These are phyloP conservation scores for Parascedosporium putredinis DNA, from an alignment of 2,329 filamentous ascomycete genomes.

Conservation along the genomic window DNA sequence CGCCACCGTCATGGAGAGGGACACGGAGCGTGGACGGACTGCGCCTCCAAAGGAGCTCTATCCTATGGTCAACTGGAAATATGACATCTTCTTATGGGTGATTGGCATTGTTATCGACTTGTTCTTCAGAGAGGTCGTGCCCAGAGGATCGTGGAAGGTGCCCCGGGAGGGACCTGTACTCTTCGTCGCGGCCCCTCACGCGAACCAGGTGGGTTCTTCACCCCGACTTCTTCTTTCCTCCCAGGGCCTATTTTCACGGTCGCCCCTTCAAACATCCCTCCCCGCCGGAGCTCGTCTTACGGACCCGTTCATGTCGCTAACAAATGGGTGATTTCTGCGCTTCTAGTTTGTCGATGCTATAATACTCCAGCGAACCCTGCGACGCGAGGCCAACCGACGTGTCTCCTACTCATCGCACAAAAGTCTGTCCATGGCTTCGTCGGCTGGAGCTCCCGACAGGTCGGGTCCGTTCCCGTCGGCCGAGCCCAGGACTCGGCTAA, in stretches of 20 bases:
- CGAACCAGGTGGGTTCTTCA: conserved; percentile 63
- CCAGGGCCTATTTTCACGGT: no score
- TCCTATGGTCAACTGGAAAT: conserved; percentile 63
- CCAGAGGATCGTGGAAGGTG: conserved; percentile 88
- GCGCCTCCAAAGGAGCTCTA: conserved; percentile 42
- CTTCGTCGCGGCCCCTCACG: conserved; percentile 93
- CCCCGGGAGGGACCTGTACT: conserved; percentile 81
- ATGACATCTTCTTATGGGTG: conserved; percentile 67
- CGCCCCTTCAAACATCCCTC: no score
- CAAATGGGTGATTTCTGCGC: background rate
- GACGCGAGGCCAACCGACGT: conserved; percentile 75
- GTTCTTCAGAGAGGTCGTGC: conserved; percentile 97
- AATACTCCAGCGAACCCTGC: conserved; percentile 82
- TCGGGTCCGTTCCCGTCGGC: conserved; percentile 86
- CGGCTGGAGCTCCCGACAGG: conserved; percentile 72
- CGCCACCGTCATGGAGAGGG: background rate
- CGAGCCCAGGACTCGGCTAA: conserved; percentile 84
- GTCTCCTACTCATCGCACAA: conserved; percentile 90
- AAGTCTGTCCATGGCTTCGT: conserved; percentile 95
- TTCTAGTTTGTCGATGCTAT: conserved; percentile 85
- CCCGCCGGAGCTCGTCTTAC: no score
- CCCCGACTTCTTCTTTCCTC: conserved; percentile 4
- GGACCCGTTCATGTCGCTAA: no score
- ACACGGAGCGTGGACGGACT: background rate
- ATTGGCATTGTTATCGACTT: conserved; percentile 82